These are phyloP conservation scores for Leucogyrophana mollusca DNA, from an alignment of 768 basidiomycete genomes.

Conservation along the genomic window DNA sequence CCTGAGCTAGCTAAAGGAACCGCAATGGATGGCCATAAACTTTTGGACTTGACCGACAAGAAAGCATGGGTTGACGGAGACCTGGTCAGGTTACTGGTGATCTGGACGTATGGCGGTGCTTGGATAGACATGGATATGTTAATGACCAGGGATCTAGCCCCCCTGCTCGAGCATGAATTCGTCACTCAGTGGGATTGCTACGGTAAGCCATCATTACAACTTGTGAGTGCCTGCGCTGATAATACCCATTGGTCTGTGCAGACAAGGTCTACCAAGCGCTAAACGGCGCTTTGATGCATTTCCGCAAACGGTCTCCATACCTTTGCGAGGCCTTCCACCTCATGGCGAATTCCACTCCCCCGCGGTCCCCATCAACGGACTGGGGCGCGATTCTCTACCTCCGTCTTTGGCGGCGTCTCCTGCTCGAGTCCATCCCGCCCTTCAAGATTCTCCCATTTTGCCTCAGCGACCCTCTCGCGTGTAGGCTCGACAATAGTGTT, in stretches of 20 bases:
- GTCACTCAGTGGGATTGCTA: slow-evolving; percentile 99
- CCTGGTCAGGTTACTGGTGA: slow-evolving; percentile 78
- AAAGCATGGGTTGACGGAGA: slow-evolving; percentile 97
- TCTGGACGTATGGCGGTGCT: slow-evolving; percentile 89
- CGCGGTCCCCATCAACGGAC: slow-evolving; percentile 79
- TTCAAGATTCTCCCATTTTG: slow-evolving; percentile 96
- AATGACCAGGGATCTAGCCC: slow-evolving; percentile 80
- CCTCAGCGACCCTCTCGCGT: slow-evolving; percentile 88
- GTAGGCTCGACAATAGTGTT: slow-evolving; percentile 85
- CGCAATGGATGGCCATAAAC: slow-evolving; percentile 58
- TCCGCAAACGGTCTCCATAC: slow-evolving; percentile 86
- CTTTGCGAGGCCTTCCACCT: slow-evolving; percentile 95
- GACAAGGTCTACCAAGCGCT: slow-evolving; percentile 76
- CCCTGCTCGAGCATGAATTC: slow-evolving; percentile 90
- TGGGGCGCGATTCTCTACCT: slow-evolving; percentile 94
- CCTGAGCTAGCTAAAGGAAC: slow-evolving; percentile 70
- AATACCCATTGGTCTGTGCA: slow-evolving; percentile 23
- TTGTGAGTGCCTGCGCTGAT: slow-evolving; percentile 4
- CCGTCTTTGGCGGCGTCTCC: slow-evolving; percentile 84
- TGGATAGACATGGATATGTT: slow-evolving; percentile 99
- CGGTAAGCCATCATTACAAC: slow-evolving; percentile 46
- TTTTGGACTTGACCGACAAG: slow-evolving; percentile 63
- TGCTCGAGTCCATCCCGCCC: slow-evolving; percentile 70
- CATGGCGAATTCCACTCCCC: slow-evolving; percentile 74
- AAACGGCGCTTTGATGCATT: slow-evolving; percentile 95